Percentiles rank a stretch among this genome's conserved stretches.
Evolutionary conservation across 2,329 filamentous ascomycete genomes (phyloP).

Genomic region (Byssochlamys sp.): DNA sequence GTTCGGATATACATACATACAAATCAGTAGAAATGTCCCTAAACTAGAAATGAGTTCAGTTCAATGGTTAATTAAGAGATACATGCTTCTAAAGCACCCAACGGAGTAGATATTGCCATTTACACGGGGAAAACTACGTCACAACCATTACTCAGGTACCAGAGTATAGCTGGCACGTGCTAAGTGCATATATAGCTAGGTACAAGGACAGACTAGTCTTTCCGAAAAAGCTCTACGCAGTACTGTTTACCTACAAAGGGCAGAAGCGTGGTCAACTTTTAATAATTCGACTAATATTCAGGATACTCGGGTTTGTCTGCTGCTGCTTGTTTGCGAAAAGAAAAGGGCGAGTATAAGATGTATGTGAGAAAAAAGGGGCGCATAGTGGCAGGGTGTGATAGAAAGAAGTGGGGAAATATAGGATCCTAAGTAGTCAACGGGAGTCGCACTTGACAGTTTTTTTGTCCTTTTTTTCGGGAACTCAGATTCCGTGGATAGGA

Average conservation of each 20-base stretch:
- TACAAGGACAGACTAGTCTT: too few species aligned
- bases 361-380: slow-evolving; percentile 4
- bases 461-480: not conserved
- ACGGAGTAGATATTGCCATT: too few species aligned
- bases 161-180: too few species aligned
- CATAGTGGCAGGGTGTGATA: slow-evolving; percentile 7
- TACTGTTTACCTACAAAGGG: too few species aligned
- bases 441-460: slow-evolving; percentile 4
- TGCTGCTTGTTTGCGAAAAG: slow-evolving; percentile 2
- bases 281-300: slow-evolving; percentile 2
- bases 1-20: not conserved
- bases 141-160: too few species aligned
- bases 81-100: too few species aligned
- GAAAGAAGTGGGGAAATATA: slow-evolving; percentile 8
- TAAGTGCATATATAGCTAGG: too few species aligned
- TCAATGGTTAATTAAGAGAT: too few species aligned
- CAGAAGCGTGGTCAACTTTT: not conserved
- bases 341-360: slow-evolving; percentile 8
- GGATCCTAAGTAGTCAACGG: slow-evolving; percentile 5
- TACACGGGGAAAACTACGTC: too few species aligned
- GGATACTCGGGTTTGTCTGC: not conserved
- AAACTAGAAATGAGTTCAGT: not conserved
- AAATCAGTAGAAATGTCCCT: not conserved
- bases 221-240: too few species aligned
- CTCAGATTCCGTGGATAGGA: not conserved